phyloP scores from a whole-genome alignment of 306 rosid genomes.

The Acacia acuminata region DNA sequence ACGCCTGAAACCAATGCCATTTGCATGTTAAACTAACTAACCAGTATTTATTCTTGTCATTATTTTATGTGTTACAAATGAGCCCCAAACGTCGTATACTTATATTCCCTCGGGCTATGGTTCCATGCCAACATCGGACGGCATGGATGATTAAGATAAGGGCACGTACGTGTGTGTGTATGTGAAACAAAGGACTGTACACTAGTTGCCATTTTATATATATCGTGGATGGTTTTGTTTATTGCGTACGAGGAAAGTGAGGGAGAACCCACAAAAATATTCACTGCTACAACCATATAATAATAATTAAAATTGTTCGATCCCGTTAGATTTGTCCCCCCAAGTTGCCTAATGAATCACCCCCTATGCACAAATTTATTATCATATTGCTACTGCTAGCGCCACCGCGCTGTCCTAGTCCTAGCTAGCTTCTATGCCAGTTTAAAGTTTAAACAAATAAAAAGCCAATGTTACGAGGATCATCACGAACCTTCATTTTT shows the following conservation, averaged over 20 bases:
- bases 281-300: background rate
- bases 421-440: background rate
- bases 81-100: background rate
- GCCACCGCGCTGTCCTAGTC: background rate
- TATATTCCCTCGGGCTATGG: background rate
- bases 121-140: background rate
- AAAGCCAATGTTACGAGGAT: background rate
- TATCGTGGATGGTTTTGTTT: background rate
- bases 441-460: background rate
- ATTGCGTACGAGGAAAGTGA: background rate
- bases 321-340: slow-evolving; percentile 24
- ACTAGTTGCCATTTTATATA: background rate
- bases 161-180: background rate
- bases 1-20: background rate
- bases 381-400: background rate
- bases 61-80: background rate
- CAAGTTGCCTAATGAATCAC: background rate
- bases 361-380: background rate
- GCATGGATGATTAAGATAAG: background rate
- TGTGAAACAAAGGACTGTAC: background rate
- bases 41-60: background rate
- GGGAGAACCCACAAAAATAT: slow-evolving; percentile 13
- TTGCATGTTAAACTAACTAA: background rate
- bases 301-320: background rate
- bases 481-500: background rate